phyloP scores from a whole-genome alignment of 495 filamentous ascomycete species.

The Neurospora sp. region DNA sequence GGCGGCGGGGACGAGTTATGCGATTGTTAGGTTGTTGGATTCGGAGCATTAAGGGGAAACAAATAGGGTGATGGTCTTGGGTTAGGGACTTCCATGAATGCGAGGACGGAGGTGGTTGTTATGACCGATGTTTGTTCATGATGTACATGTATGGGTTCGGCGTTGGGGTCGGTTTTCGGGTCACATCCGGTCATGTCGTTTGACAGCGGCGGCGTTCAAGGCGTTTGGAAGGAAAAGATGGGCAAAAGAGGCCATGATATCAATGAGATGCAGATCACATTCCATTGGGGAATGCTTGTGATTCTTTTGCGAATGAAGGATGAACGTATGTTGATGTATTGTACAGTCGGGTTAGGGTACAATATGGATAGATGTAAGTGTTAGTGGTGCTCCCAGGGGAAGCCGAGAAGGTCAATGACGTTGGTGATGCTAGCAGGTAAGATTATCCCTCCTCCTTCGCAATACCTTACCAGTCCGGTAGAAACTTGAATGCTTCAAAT shows the following conservation, averaged over 20 bases:
- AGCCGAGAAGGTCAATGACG: background rate
- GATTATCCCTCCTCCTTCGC: too few relatives aligned
- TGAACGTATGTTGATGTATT: too few relatives aligned
- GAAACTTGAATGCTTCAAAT: too few relatives aligned
- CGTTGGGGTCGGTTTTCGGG: background rate
- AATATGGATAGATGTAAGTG: background rate
- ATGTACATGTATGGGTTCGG: background rate
- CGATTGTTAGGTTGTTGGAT: conserved; percentile 26
- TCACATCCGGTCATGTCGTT: background rate
- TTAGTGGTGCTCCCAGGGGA: background rate
- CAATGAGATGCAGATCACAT: background rate
- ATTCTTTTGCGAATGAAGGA: too few relatives aligned
- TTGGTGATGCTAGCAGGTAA: background rate
- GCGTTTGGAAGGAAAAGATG: background rate
- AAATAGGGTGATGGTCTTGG: background rate
- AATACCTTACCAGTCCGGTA: too few relatives aligned
- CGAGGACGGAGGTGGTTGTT: background rate
- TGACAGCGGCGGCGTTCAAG: background rate
- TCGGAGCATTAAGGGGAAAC: background rate
- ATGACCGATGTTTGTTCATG: background rate
- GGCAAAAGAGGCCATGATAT: background rate
- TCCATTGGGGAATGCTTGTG: background rate
- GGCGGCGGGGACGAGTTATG: conserved; percentile 36
- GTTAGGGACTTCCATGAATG: background rate
- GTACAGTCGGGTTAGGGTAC: background rate